These are phyloP conservation scores for Pneumocystis oryctolagi DNA, from an alignment of 1,139 yeast genomes.

Conservation along the genomic window DNA sequence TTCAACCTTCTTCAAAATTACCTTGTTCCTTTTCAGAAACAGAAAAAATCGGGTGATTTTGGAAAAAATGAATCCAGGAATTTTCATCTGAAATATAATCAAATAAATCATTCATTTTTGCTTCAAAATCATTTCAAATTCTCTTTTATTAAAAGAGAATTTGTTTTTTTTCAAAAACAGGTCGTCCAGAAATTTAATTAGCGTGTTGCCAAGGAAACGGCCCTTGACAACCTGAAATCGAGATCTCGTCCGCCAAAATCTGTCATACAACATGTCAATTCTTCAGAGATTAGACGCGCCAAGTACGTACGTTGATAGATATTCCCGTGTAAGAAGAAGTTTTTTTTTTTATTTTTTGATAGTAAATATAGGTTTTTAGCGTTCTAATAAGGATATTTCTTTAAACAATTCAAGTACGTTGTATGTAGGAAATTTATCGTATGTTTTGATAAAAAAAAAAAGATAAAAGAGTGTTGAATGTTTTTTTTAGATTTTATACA, in stretches of 20 bases:
- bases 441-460: neutral
- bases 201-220: neutral
- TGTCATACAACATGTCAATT: neutral
- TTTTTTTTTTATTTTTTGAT: too few species aligned
- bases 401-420: conserved; percentile 40
- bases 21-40: neutral
- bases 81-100: neutral
- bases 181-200: too few species aligned
- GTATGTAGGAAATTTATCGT: conserved; percentile 61
- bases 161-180: too few species aligned
- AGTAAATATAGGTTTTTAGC: neutral
- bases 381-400: neutral
- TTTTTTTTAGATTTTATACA: conserved; percentile 48
- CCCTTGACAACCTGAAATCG: neutral
- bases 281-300: conserved; percentile 7
- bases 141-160: neutral
- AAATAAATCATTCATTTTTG: neutral
- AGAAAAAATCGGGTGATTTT: neutral
- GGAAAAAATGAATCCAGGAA: neutral
- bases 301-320: conserved; percentile 8
- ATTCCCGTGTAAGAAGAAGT: neutral
- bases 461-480: neutral
- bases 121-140: neutral
- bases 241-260: neutral
- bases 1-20: neutral